These are phyloP conservation scores for Aspergillus sp. DNA, from an alignment of 2,329 filamentous ascomycete genomes.

Conservation along the genomic window DNA sequence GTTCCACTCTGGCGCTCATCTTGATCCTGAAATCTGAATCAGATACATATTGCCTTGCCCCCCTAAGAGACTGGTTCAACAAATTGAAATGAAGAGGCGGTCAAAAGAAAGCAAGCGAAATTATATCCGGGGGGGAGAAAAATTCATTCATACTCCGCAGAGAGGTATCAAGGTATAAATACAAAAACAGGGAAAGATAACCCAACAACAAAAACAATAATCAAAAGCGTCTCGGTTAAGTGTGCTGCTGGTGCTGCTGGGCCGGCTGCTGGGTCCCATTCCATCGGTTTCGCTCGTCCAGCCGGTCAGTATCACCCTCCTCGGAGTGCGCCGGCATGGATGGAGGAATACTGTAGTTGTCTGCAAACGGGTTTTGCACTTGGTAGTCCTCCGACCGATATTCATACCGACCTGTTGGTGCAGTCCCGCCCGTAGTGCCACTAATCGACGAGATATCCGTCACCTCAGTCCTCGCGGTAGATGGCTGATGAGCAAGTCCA, in stretches of 20 bases:
- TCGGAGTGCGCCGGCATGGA: slow-evolving; percentile 15
- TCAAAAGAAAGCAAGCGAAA: background rate
- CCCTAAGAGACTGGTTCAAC: background rate
- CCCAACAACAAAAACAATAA: background rate
- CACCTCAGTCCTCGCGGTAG: slow-evolving; percentile 1
- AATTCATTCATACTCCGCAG: slow-evolving; percentile 11
- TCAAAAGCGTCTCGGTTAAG: background rate
- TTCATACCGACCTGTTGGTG: slow-evolving; percentile 26
- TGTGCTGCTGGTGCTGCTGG: background rate
- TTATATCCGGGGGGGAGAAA: background rate
- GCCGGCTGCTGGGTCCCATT: slow-evolving; percentile 8
- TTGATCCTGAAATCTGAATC: background rate
- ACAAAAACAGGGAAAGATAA: slow-evolving; percentile 5
- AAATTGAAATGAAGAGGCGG: background rate
- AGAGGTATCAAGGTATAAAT: slow-evolving; percentile 18
- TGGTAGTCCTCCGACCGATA: slow-evolving; percentile 41
- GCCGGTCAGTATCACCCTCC: slow-evolving; percentile 10
- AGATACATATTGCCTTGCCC: background rate
- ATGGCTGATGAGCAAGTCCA: background rate
- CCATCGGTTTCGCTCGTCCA: slow-evolving; percentile 13
- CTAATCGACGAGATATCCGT: slow-evolving; percentile 5
- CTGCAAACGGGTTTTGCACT: slow-evolving; percentile 44
- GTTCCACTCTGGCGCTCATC: background rate
- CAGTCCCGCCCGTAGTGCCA: slow-evolving; percentile 1
- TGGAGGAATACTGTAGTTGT: slow-evolving; percentile 25